Percentiles rank a stretch among this genome's conserved stretches.
Conservation (phyloP, 495 filamentous ascomycete genomes). For the Daldinia grandis region DNA sequence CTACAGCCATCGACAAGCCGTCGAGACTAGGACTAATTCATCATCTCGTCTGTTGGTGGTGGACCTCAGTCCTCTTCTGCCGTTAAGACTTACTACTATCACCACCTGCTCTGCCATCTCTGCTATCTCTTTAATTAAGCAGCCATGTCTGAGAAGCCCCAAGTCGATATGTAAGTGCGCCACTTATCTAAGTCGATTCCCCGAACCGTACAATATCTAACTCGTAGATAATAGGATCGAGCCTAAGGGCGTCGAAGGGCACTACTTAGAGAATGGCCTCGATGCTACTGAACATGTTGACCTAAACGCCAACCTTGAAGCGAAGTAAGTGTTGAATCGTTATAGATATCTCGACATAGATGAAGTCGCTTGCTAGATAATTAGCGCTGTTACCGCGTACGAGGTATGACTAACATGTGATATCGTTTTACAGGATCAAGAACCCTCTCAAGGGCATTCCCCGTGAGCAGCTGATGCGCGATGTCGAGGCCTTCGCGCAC, state of each 20-base stretch:
- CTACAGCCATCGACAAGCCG: conserved; percentile 6
- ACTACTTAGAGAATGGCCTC: conserved; percentile 48
- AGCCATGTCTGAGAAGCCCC: conserved; percentile 29
- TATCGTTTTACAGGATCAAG: conserved; percentile 51
- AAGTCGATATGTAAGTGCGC: conserved; percentile 22
- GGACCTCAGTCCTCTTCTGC: background rate
- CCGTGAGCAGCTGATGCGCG: conserved; percentile 57
- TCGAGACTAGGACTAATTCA: background rate
- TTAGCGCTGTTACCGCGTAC: background rate
- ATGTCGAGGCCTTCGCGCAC: conserved; percentile 64
- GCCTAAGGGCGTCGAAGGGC: conserved; percentile 46
- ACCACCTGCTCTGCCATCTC: no score
- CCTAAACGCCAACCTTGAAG: conserved; percentile 57
- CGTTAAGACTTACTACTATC: conserved; percentile 1
- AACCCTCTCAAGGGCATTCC: conserved; percentile 69
- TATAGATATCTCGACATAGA: background rate
- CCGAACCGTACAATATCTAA: conserved; percentile 17
- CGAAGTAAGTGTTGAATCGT: conserved; percentile 46
- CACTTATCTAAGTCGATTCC: background rate
- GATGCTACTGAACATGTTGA: conserved; percentile 49
- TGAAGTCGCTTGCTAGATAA: conserved; percentile 1
- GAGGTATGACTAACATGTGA: conserved; percentile 22
- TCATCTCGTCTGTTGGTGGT: conserved; percentile 18
- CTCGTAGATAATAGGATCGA: conserved; percentile 31
- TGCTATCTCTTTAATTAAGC: conserved; percentile 1